Evolutionary conservation across 345 rosid species (phyloP).

Genomic region (Rubroshorea leprosula): DNA sequence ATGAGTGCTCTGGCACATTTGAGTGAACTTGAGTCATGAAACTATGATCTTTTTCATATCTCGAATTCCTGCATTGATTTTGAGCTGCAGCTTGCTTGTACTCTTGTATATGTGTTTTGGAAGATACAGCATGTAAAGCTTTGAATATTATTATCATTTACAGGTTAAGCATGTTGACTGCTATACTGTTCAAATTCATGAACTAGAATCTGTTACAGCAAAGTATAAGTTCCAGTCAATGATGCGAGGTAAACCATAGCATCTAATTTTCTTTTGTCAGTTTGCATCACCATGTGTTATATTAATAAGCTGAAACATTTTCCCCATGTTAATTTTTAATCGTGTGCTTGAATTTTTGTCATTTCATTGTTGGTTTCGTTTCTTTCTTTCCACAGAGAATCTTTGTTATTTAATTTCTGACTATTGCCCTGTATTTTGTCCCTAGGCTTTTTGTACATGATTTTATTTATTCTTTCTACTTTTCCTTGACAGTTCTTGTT

Average conservation of each 20-base stretch:
- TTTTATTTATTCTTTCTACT: not conserved
- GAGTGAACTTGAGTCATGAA: not conserved
- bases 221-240: conserved; percentile 69
- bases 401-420: not conserved
- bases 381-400: not conserved
- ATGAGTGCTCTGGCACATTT: not conserved
- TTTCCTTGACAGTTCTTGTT: not conserved
- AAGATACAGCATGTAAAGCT: not conserved
- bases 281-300: not conserved
- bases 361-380: not conserved
- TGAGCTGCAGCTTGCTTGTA: not conserved
- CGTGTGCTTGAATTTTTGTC: too few species aligned
- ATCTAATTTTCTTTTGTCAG: not conserved
- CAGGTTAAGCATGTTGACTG: conserved; percentile 87
- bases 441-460: too few species aligned
- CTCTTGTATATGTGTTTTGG: not conserved
- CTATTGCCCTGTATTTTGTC: not conserved
- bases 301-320: not conserved
- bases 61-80: not conserved
- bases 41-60: not conserved
- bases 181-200: conserved; percentile 58
- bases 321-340: too few species aligned
- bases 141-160: not conserved
- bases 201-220: conserved; percentile 75
- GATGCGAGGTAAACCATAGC: conserved; percentile 64